Percentiles rank a stretch among this genome's conserved stretches.
phyloP scores from a whole-genome alignment of 768 basidiomycete species.

The Gymnopilus junonius region DNA sequence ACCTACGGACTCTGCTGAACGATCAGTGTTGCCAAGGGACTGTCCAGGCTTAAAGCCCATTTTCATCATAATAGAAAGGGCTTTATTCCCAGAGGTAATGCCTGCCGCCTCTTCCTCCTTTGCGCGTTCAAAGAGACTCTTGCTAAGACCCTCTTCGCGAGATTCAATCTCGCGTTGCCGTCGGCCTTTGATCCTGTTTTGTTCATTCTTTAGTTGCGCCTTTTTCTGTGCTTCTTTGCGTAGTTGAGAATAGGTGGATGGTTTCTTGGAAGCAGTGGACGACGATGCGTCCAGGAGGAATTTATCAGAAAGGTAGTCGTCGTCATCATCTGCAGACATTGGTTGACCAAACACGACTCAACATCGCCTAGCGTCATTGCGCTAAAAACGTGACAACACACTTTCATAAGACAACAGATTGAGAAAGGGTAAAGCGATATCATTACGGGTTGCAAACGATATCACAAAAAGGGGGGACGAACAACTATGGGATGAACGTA shows the following conservation, averaged over 20 bases:
- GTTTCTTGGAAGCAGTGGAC: constrained; percentile 34
- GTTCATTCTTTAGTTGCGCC: constrained; percentile 66
- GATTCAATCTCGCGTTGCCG: constrained; percentile 76
- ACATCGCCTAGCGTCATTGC: constrained; percentile 16
- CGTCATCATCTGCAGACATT: constrained; percentile 70
- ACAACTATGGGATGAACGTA: constrained; percentile 20
- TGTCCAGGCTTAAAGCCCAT: constrained; percentile 92
- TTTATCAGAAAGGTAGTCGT: constrained; percentile 90
- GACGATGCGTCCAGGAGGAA: constrained; percentile 56
- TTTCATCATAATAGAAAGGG: constrained; percentile 89
- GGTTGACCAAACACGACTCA: constrained; percentile 18
- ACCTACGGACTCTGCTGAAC: constrained; percentile 7
- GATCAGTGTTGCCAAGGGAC: constrained; percentile 59
- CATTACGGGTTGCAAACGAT: constrained; percentile 32
- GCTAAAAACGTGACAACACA: constrained; percentile 8
- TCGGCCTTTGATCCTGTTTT: constrained; percentile 65
- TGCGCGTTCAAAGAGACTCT: constrained; percentile 80
- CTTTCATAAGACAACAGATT: background rate
- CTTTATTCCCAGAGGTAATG: constrained; percentile 65
- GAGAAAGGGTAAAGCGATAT: constrained; percentile 24
- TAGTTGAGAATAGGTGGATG: constrained; percentile 71
- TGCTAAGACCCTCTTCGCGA: constrained; percentile 77
- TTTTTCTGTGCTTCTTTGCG: constrained; percentile 68
- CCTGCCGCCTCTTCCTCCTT: constrained; percentile 65
- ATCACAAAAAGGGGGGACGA: constrained; percentile 31